These are phyloP conservation scores for Silene latifolia DNA, from an alignment of 148 eudicot genomes.

Conservation along the genomic window DNA sequence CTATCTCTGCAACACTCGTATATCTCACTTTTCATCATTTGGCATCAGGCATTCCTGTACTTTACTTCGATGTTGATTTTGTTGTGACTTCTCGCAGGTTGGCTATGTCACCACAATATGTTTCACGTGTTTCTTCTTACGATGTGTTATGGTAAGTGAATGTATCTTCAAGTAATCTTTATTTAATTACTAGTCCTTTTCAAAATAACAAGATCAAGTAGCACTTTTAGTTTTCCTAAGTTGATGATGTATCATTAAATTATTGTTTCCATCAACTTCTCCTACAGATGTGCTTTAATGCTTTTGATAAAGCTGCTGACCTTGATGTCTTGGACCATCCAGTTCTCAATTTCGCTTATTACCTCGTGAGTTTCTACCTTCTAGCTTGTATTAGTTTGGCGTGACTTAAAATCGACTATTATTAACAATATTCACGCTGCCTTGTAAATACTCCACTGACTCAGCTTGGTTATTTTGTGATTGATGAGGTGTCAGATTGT, in stretches of 20 bases:
- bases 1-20: background rate
- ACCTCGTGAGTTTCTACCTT: constrained; percentile 56
- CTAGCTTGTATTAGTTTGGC: background rate
- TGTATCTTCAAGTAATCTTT: background rate
- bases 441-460: background rate
- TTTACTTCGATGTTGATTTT: background rate
- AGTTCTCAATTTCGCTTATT: constrained; percentile 63
- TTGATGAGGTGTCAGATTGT: too few species aligned
- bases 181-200: too few species aligned
- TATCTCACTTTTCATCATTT: background rate
- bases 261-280: constrained; percentile 1
- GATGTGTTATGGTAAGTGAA: constrained; percentile 86
- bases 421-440: background rate
- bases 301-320: constrained; percentile 81
- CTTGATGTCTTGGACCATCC: constrained; percentile 91
- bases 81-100: constrained; percentile 28
- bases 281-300: constrained; percentile 85
- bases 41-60: background rate
- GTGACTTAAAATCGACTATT: background rate
- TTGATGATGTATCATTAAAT: background rate
- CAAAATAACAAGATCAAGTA: background rate
- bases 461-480: background rate
- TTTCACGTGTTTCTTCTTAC: constrained; percentile 77
- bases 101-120: constrained; percentile 95
- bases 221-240: background rate